A percentile compares a stretch with the other conserved stretches of the same genome.
Evolutionary conservation across 2,329 filamentous ascomycete species (phyloP).

Genomic region (Fusarium sp.): DNA sequence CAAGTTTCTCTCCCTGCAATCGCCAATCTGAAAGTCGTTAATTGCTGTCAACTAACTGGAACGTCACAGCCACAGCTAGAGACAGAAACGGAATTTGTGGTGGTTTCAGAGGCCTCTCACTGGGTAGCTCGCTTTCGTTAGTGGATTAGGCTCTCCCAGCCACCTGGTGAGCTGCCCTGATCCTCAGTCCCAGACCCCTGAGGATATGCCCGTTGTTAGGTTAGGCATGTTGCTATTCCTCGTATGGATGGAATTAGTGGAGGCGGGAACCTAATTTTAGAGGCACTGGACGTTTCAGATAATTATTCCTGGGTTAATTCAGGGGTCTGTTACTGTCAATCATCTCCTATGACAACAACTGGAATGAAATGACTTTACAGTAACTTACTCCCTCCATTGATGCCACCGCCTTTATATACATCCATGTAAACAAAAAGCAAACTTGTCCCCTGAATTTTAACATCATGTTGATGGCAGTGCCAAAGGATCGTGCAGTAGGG

Average conservation of each 20-base stretch:
- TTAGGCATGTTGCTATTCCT: slow-evolving; percentile 9
- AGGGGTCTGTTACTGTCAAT: slow-evolving; percentile 20
- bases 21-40: slow-evolving; percentile 36
- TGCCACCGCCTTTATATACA: neutral
- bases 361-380: neutral
- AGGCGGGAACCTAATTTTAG: slow-evolving; percentile 35
- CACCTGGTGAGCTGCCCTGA: slow-evolving; percentile 5
- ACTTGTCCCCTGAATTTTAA: neutral
- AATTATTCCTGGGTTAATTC: slow-evolving; percentile 22
- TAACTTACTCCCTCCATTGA: neutral
- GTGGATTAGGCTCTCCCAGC: slow-evolving; percentile 20
- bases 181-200: slow-evolving; percentile 35
- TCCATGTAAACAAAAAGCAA: neutral
- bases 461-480: neutral
- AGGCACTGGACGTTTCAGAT: slow-evolving; percentile 37
- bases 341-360: slow-evolving; percentile 2
- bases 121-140: slow-evolving; percentile 22
- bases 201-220: neutral
- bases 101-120: slow-evolving; percentile 37
- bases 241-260: slow-evolving; percentile 24
- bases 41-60: slow-evolving; percentile 4
- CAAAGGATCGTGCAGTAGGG: neutral
- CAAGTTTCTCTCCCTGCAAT: slow-evolving; percentile 17
- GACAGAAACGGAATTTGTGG: slow-evolving; percentile 30
- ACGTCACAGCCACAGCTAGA: slow-evolving; percentile 28